Evolutionary conservation across 495 filamentous ascomycete genomes (phyloP), one percentile per base, ranked within the genome.

Genomic region (Thozetella sp.): DNA sequence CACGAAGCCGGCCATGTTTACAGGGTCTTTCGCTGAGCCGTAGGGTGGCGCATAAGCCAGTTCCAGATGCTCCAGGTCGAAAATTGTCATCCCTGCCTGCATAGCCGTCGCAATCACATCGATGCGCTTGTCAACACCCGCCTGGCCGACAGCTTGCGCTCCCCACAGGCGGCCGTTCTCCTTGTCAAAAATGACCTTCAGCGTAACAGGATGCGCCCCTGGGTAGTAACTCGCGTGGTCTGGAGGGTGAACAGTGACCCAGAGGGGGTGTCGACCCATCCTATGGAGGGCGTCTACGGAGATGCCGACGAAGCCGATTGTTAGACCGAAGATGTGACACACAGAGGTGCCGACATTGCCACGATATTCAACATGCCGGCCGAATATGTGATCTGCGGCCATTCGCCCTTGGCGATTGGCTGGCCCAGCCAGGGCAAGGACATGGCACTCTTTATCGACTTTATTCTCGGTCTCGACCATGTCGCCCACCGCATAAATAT

Each of bases 401-500:
- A 73, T 51, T 4, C 71, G 59, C 12, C 71, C 71, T 51, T 74
- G 69, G 2, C 69, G 54, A 43, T 72, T 74, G 13, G 69, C 71
- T 25, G 70, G 72, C 2, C 72, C 72, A n/a, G 70, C 71, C 11
- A 72, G 65, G 12, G 71, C 67, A 3, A 66, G 22, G 22, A 62
- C 46, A 12, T 50, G 22, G 25, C 40, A 25, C 25, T n/a, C 6
- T 15, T 55, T 51, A 2, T 54, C 26, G 24, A 74, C 58, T 17
- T 53, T 24, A 48, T 74, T 53, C 13, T 58, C 30, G 11, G 71
- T 67, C 57, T 72, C 67, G 22, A 68, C 66, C 71, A 74, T 72
- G 58, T 74, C 71, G 2, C 71, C 71, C 6, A 71, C 69, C 9
- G 67, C 67, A 61, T 72, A 74, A 56, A 74, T 71, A 51, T 72